phyloP scores from a whole-genome alignment of 2,329 filamentous ascomycete species.

The Dactylellina sp. region DNA sequence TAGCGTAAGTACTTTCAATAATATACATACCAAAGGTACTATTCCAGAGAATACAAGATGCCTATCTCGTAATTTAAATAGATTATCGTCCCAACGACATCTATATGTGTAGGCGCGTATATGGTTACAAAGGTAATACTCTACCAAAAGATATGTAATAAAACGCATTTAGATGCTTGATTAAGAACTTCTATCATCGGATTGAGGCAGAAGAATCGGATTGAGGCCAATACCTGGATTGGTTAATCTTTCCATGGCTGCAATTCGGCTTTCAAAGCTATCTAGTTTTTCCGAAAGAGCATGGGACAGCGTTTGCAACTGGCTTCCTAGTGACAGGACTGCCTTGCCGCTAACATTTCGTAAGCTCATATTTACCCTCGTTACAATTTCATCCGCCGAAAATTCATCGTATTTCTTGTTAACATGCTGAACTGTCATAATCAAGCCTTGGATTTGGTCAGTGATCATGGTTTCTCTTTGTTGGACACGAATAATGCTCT shows the following conservation, averaged over 20 bases:
- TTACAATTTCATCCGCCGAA: conserved; percentile 29
- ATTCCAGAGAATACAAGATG: no score
- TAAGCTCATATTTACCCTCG: conserved; percentile 33
- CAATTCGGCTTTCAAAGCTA: conserved; percentile 9
- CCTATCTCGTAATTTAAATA: no score
- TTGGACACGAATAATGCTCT: background rate
- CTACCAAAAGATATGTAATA: no score
- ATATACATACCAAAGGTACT: no score
- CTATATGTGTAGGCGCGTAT: no score
- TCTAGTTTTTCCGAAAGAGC: conserved; percentile 15
- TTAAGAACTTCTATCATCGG: background rate
- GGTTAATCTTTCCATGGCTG: conserved; percentile 2
- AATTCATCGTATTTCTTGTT: conserved; percentile 40
- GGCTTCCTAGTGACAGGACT: conserved; percentile 1
- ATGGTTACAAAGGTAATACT: no score
- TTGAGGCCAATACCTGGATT: background rate
- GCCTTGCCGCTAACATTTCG: conserved; percentile 26
- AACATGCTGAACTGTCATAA: conserved; percentile 26
- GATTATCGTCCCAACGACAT: no score
- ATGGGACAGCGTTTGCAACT: conserved; percentile 17
- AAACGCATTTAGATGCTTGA: background rate
- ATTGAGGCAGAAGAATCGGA: background rate
- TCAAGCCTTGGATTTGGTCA: conserved; percentile 18
- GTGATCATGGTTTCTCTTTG: background rate
- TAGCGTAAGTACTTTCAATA: no score